Conservation (phyloP, 768 basidiomycete species). For the Lactifluus subvellereus region DNA sequence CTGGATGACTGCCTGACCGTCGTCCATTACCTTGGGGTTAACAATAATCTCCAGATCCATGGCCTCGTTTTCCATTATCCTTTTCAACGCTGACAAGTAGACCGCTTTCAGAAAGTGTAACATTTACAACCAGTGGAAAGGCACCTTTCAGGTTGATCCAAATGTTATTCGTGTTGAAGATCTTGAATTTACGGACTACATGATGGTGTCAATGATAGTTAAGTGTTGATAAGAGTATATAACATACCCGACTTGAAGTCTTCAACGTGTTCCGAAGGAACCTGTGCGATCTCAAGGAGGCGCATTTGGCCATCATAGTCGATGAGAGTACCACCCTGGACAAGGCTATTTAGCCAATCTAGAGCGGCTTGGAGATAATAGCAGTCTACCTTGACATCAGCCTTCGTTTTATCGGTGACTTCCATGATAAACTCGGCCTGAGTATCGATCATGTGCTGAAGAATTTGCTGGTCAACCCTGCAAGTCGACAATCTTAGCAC, state of each 20-base stretch:
- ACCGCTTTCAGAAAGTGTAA: background rate
- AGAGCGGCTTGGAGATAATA: background rate
- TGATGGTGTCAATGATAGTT: constrained; percentile 4
- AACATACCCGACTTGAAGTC: constrained; percentile 77
- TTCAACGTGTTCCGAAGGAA: constrained; percentile 87
- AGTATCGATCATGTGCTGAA: constrained; percentile 79
- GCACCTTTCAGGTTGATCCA: constrained; percentile 74
- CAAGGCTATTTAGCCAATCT: background rate
- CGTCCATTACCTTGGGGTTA: constrained; percentile 83
- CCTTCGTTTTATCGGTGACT: constrained; percentile 96
- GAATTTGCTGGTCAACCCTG: constrained; percentile 45
- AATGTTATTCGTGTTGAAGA: constrained; percentile 83
- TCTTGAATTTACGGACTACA: constrained; percentile 84
- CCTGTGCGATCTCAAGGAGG: constrained; percentile 91
- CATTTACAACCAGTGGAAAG: background rate
- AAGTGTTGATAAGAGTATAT: background rate
- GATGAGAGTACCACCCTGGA: constrained; percentile 77
- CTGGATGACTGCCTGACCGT: constrained; percentile 77
- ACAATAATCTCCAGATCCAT: constrained; percentile 95
- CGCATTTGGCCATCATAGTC: constrained; percentile 87
- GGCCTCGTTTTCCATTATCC: constrained; percentile 77
- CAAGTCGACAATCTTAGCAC: background rate
- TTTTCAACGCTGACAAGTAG: constrained; percentile 64
- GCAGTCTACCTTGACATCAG: constrained; percentile 48
- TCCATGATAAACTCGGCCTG: constrained; percentile 89